These are phyloP conservation scores for Debaryomyces tyrocola DNA, from an alignment of 805 yeast species.

Conservation along the genomic window DNA sequence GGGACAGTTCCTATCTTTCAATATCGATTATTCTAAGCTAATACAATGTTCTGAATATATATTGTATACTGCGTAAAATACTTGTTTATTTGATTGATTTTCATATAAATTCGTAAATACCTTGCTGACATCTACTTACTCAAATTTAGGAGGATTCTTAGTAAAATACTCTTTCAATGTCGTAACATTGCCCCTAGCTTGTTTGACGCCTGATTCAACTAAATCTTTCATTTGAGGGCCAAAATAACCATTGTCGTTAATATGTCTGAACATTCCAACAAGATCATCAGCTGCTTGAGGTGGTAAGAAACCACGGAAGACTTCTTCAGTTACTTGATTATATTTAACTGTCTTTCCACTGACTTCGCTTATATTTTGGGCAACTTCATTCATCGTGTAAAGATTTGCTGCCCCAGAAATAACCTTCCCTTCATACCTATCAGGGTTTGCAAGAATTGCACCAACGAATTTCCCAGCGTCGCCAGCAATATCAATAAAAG, in stretches of 20 bases:
- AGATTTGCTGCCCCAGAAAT: background rate
- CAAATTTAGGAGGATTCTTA: background rate
- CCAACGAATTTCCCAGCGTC: constrained; percentile 7
- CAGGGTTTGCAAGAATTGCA: constrained; percentile 3
- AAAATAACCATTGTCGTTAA: constrained; percentile 1
- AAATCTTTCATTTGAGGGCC: background rate
- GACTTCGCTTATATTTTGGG: background rate
- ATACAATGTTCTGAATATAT: no score
- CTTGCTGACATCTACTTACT: no score
- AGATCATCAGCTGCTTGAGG: background rate
- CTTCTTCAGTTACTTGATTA: background rate
- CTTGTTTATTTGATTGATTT: no score
- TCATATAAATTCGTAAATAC: no score
- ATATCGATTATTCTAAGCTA: no score
- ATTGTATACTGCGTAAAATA: no score
- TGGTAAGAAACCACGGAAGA: background rate
- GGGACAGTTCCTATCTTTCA: no score
- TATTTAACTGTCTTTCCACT: constrained; percentile 2
- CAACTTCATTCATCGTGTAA: background rate
- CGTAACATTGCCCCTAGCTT: constrained; percentile 5
- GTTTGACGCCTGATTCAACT: background rate
- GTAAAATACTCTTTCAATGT: background rate
- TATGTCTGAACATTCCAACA: background rate
- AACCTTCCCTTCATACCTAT: constrained; percentile 4
- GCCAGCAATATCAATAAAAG: constrained; percentile 3